Evolutionary conservation across 306 rosid species (phyloP).

Genomic region (Cucurbita pepo): DNA sequence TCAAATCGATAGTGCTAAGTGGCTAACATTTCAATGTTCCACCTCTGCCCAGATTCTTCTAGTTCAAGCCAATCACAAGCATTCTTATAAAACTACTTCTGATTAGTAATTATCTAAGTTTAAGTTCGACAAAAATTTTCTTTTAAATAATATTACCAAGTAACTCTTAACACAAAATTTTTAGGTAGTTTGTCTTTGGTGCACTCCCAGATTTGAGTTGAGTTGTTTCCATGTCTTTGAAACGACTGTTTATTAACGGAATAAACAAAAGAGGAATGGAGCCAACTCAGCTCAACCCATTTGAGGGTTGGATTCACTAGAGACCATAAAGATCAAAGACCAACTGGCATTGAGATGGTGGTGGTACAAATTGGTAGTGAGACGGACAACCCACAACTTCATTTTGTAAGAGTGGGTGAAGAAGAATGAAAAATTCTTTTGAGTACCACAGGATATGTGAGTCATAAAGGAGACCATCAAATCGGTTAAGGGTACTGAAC

Average conservation of each 20-base stretch:
- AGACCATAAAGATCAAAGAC: not conserved
- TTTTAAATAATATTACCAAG: not conserved
- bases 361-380: not conserved
- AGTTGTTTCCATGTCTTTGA: not conserved
- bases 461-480: not conserved
- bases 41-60: not conserved
- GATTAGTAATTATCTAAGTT: not conserved
- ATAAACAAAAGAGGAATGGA: not conserved
- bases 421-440: not conserved
- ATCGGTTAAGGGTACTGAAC: not conserved
- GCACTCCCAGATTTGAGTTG: not conserved
- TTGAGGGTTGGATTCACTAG: not conserved
- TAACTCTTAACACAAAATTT: not conserved
- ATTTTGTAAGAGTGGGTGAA: too few relatives aligned
- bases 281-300: not conserved
- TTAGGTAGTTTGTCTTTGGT: not conserved
- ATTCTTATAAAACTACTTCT: not conserved
- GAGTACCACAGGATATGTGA: not conserved
- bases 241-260: not conserved
- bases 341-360: not conserved
- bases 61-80: not conserved
- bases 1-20: slow-evolving; percentile 1
- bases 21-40: not conserved
- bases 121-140: not conserved
- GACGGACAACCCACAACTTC: not conserved